Conservation (phyloP, 2,329 filamentous ascomycete species). For the Alternaria alternata region DNA sequence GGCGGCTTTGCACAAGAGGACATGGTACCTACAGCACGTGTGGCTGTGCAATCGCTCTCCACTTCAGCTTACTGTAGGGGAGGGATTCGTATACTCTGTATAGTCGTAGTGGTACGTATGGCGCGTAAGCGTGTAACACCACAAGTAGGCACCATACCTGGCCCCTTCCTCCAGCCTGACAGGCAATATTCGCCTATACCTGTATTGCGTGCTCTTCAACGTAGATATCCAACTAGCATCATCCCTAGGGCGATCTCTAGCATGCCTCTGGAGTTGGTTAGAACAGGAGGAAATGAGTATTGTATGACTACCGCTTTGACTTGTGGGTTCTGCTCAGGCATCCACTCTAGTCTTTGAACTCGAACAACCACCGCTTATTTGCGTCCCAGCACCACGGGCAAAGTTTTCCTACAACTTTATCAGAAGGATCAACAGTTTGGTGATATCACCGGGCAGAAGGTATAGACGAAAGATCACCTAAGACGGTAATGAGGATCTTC, state of each 20-base stretch:
- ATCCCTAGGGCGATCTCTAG: neutral
- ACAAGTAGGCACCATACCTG: neutral
- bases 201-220: neutral
- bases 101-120: neutral
- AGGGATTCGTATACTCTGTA: neutral
- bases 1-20: neutral
- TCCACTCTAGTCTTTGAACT: neutral
- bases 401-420: neutral
- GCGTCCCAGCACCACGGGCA: neutral
- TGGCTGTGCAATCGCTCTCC: neutral
- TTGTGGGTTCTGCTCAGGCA: neutral
- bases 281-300: neutral
- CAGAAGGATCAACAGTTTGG: neutral
- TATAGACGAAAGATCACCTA: conserved; percentile 1
- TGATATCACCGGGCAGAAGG: neutral
- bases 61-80: neutral
- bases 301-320: neutral
- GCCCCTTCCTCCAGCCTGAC: neutral
- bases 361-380: neutral
- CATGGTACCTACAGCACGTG: neutral
- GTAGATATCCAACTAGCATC: neutral
- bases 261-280: neutral
- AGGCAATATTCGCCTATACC: neutral
- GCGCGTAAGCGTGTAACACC: neutral
- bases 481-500: conserved; percentile 2